Conservation (phyloP, 306 rosid genomes). For the Arachis stenosperma region DNA sequence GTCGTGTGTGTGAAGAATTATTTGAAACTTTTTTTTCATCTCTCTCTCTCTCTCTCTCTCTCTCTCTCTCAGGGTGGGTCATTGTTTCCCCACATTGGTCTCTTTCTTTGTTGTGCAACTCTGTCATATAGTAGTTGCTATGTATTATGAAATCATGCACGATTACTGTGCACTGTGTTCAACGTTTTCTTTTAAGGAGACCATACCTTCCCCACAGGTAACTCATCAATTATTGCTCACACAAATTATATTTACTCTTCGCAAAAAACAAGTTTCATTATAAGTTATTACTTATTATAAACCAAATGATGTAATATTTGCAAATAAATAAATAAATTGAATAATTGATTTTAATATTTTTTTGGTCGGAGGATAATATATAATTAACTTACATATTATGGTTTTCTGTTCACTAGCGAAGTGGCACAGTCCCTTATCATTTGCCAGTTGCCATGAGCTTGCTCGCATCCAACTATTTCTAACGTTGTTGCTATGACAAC, state of each 20-base stretch:
- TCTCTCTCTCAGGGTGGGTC: conserved; percentile 10
- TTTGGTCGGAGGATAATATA: too few relatives aligned
- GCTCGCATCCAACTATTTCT: neutral
- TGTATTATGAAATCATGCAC: neutral
- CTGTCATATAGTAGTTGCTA: conserved; percentile 14
- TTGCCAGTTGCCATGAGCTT: neutral
- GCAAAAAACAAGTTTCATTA: neutral
- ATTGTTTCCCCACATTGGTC: conserved; percentile 11
- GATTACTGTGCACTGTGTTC: neutral
- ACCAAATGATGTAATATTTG: neutral
- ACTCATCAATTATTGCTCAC: neutral
- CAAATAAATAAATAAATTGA: too few relatives aligned
- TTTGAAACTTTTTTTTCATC: neutral
- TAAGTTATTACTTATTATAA: neutral
- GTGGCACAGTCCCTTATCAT: too few relatives aligned
- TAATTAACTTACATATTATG: too few relatives aligned
- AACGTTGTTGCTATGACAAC: neutral
- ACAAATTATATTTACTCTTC: neutral
- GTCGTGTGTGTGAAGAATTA: neutral
- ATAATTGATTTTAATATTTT: too few relatives aligned
- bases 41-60: neutral
- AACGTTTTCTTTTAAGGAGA: conserved; percentile 44
- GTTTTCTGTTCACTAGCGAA: neutral
- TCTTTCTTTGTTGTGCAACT: neutral
- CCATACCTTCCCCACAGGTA: conserved; percentile 26